phyloP scores from a whole-genome alignment of 371 early-diverging fungal genomes.

The Apophysomyces variabilis region DNA sequence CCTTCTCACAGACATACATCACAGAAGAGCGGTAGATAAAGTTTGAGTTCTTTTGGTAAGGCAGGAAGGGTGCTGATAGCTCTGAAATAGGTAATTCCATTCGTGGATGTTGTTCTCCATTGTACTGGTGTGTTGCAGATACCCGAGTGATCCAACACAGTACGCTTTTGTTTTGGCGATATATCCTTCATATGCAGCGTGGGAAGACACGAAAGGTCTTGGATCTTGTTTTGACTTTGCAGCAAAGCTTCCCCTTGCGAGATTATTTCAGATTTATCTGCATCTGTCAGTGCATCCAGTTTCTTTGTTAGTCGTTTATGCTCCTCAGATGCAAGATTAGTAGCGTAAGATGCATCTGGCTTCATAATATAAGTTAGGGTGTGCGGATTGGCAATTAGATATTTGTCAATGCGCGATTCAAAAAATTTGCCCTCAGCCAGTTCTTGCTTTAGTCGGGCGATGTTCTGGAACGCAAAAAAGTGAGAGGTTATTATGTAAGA shows the following conservation, averaged over 20 bases:
- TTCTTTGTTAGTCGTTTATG: conserved; percentile 63
- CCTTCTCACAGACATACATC: conserved; percentile 50
- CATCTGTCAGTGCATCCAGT: conserved; percentile 59
- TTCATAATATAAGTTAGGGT: conserved; percentile 82
- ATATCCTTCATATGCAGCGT: conserved; percentile 81
- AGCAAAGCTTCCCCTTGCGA: conserved; percentile 66
- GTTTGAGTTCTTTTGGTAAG: conserved; percentile 67
- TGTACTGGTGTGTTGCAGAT: conserved; percentile 69
- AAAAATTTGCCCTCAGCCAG: conserved; percentile 71
- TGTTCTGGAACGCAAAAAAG: conserved; percentile 46
- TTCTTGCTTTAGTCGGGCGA: conserved; percentile 74
- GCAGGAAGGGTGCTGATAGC: conserved; percentile 68
- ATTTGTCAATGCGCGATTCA: conserved; percentile 70
- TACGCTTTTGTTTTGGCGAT: conserved; percentile 60
- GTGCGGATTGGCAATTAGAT: conserved; percentile 80
- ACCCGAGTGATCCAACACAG: conserved; percentile 69
- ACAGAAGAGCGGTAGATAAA: conserved; percentile 81
- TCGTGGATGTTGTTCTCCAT: conserved; percentile 84
- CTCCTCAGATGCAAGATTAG: conserved; percentile 66
- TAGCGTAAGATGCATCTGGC: conserved; percentile 71
- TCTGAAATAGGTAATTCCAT: conserved; percentile 91
- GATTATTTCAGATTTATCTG: conserved; percentile 63
- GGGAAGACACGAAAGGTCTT: conserved; percentile 86
- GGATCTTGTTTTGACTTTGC: conserved; percentile 71
- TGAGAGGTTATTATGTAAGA: background rate